Evolutionary conservation across 306 rosid species (phyloP), one percentile per base, ranked within the genome.

Genomic region (Vigna angularis): DNA sequence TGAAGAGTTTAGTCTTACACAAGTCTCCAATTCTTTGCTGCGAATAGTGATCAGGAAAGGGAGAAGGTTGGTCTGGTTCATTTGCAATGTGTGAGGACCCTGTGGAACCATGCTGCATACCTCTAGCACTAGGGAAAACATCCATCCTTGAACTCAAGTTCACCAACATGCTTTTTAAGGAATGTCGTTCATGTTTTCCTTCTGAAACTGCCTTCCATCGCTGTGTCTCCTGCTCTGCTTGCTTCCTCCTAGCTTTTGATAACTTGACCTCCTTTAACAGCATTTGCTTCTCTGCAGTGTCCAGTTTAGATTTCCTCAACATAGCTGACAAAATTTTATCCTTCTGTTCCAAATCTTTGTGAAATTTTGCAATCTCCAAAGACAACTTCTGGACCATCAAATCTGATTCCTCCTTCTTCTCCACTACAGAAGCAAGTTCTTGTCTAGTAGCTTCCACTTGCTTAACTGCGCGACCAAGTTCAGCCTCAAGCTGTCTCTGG

Each of bases 311-410:
- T 74, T 91, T 95, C 87, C 98, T 89, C 87, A 95, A 82, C 92
- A 93, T 88, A 44, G 98, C 97, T 22, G 98, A 95, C 81, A 95
- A 81, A 79, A 89, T 95, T 79, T 95, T 95, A 64, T 95, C 98
- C 67, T 95, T 95, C 82, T 95, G 97, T 63, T 95, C 98, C 83
- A 88, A 89, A 87, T 95, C 98, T 80, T 92, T 88, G 48, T 88
- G 97, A 86, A 86, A 66, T 49, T 88, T 95, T 5, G 86, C 81
- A 52, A 91, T 83, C 83, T 95, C 98, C 45, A 86, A 34, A 2
- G 97, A 86, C 17, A 92, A 76, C 42, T 95, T 92, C 70, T 91
- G 93, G 9, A 82, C 95, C 88, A 92, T 67, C 86, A 89, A 42
- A 74, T 84, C 96, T 8, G 98, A 88, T 70, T 90, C 97, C 81